Base-by-base conservation (phyloP, 495 filamentous ascomycete species). In the Hyaloscypha hepaticicola region DNA sequence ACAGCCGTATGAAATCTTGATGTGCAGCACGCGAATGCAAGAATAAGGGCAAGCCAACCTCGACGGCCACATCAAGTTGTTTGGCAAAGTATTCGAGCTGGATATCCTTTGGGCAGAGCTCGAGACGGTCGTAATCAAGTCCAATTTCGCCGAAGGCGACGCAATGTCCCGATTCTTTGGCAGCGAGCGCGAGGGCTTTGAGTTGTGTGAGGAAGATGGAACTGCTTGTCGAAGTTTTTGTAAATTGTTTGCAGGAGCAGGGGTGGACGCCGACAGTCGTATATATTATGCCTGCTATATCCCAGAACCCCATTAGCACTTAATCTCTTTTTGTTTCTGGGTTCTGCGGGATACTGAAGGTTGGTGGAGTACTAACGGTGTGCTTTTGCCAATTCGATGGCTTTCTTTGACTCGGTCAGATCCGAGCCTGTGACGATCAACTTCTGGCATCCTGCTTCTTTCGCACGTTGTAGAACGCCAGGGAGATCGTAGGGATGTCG, bases 71-170 rank as follows among this genome's bases (percentile, higher is more conserved):
- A 26, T 89, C 85, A 0, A 88, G 85, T 72, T 98, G 95, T 5
- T 82, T 82, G 4, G 85, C 84, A 72, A 99, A 99, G 65, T 91
- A 96, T 67, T 90, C 87, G 8, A 93, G 81, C 72, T 99, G 95
- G 5, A 86, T 79, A 27, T 92, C 88, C 55, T 86, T 88, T 1
- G 85, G 80, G 69, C 86, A 90, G 70, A 93, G 86, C 70, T 89
- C 88, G 14, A 99, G 77, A 2, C 95, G 85, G 76, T 99, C 95
- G 72, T 98, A 99, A 76, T 99, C 95, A 1, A 99, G 85, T 9
- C 95, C 95, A 61, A 99, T 92, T 73, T 99, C 95, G 49, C 95
- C 95, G 72, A 97, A 96, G 24, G 95, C 96, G 14, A 91, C 88
- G 22, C 82, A 80, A 28, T 81, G 81, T 51, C 81, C 85, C 28